Evolutionary conservation across 2,329 filamentous ascomycete genomes (phyloP).

Genomic region (Fusarium globosum): DNA sequence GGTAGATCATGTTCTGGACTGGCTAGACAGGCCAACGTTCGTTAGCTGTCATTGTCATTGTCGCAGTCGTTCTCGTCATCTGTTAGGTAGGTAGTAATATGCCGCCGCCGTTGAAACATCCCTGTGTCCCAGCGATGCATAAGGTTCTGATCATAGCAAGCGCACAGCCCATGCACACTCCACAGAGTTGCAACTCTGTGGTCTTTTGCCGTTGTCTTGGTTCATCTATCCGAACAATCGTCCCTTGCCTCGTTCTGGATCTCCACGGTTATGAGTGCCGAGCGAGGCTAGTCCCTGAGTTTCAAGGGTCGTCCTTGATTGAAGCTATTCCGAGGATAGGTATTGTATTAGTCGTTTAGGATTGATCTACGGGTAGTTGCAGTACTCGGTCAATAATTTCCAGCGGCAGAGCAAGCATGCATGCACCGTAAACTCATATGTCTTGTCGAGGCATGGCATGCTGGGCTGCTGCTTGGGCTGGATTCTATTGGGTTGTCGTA

Average conservation of each 20-base stretch:
- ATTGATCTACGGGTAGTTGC: conserved; percentile 13
- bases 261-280: conserved; percentile 1
- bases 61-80: background rate
- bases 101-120: conserved; percentile 12
- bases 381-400: conserved; percentile 1
- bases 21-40: background rate
- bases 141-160: conserved; percentile 33
- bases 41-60: background rate
- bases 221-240: conserved; percentile 5
- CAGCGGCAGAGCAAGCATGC: background rate
- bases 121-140: conserved; percentile 25
- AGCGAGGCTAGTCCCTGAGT: conserved; percentile 5
- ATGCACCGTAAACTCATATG: background rate
- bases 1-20: background rate
- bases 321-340: conserved; percentile 3
- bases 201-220: conserved; percentile 7
- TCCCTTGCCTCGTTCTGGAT: background rate
- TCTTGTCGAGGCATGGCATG: conserved; percentile 1
- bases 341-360: background rate
- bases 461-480: conserved; percentile 1
- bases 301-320: conserved; percentile 2
- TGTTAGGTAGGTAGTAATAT: background rate
- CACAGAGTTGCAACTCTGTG: conserved; percentile 19
- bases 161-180: conserved; percentile 26
- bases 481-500: conserved; percentile 11